Evolutionary conservation across 176 grass and related monocot species (phyloP), one percentile per base, ranked within the genome.

Genomic region (Cenchrus purpureus): DNA sequence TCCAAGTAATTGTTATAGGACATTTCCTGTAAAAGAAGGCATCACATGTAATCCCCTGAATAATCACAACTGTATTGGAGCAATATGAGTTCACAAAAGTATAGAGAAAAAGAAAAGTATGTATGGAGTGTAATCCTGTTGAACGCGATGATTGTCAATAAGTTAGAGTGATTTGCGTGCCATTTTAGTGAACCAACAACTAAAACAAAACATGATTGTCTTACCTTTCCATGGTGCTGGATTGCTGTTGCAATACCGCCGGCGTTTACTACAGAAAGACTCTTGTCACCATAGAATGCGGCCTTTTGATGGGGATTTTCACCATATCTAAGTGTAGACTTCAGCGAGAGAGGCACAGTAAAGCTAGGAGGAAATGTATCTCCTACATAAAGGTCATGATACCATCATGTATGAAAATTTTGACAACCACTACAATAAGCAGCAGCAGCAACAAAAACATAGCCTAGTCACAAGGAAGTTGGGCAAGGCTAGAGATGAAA

Each of bases 221-320:
- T 83, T 25, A 90, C 97, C 91, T 92, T 99, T 72, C 97, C 93
- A 82, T 96, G 91, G 69, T 99, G 91, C 52, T 99, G 93, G 85
- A 94, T 79, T 67, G 93, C 85, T 63, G 97, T 96, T 78, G 97
- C 91, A 88, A 96, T 96, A 37, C 97, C 91, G 37, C 97, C 93
- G 42, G 91, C 85, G 84, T 76, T 84, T 11, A 91, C 88, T 78
- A 99, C 57, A 55, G 93, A 99, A 84, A 96, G 84, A 73, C 91
- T 95, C 78, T 76, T 94, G 87, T 99, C 93, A 74, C 28, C 88
- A 77, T 99, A 99, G 68, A 99, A 94, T 28, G 91, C 97, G 52
- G 97, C 91, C 37, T 99, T 96, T 61, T 96, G 91, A 87, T 99
- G 97, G 63, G 97, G 93, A 96, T 96, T 99, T 87, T 99, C 97